Evolutionary conservation across 179 eudicot species (phyloP), one percentile per base, ranked within the genome.

Genomic region (Spergularia azorica): DNA sequence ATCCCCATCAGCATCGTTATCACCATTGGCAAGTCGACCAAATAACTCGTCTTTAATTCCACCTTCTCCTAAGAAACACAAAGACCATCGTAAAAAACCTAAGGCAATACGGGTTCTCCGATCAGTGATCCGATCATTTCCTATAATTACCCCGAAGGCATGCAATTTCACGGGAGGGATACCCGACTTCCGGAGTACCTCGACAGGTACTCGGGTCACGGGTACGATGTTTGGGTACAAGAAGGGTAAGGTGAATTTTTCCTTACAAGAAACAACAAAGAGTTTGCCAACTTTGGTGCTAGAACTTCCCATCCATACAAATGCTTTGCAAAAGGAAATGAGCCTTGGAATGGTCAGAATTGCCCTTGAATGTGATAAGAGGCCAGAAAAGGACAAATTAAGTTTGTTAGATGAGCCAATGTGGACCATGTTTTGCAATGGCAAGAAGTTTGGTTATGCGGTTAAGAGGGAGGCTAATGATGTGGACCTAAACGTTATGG

Each of bases 341-440:
- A 80, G 87, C 50, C 20, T 69, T 26, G 97, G 97, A 7, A 86
- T 95, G 96, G 95, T 91, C 0, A 82, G 97, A 52, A 85, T 95
- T n/a, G 96, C 98, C 13, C 79, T 95, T 9, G 98, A 94, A 73
- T 92, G 95, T 74, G 98, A 94, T 51, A 94, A 90, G 71, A 55
- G 86, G 48, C 57, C 68, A 2, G 96, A 90, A 0, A 87, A 86
- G 43, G 91, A 89, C 8, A 86, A 83, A 77, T 68, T 63, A 17
- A 77, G 63, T 64, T 80, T 95, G 6, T 14, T 90, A 46, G 92
- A 91, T 2, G 97, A 93, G 83, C 89, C 92, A 1, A 5, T 90
- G 4, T 95, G 97, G 97, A 86, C 88, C 3, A 90, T 95, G 92
- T 93, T 76, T 76, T 95, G 90, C 58, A 95, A 95, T 52, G 97